phyloP scores from a whole-genome alignment of 192 early-diverging fungal species.

The Entrophospora sp. region DNA sequence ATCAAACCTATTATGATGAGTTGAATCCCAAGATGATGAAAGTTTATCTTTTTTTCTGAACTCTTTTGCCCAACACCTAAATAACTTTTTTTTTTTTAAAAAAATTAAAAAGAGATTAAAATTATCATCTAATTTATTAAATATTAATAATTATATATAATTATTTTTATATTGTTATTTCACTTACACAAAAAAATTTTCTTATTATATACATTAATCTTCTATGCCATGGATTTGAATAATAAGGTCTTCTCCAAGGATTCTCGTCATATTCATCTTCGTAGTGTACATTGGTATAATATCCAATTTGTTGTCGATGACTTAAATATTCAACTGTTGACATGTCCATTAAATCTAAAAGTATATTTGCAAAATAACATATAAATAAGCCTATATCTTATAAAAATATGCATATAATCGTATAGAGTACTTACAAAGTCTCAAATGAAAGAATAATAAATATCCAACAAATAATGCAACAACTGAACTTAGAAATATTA shows the following conservation, averaged over 20 bases:
- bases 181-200: not conserved
- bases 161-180: not conserved
- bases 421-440: conserved; percentile 12
- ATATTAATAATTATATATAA: not conserved
- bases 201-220: conserved; percentile 1
- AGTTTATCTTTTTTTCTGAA: not conserved
- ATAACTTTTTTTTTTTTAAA: not conserved
- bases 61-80: not conserved
- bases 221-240: conserved; percentile 13
- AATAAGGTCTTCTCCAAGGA: conserved; percentile 18
- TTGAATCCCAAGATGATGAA: not conserved
- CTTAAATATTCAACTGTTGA: conserved; percentile 18
- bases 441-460: conserved; percentile 9
- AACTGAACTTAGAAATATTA: conserved; percentile 3
- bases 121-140: not conserved
- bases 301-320: conserved; percentile 13
- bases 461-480: not conserved
- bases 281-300: conserved; percentile 16
- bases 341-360: conserved; percentile 15
- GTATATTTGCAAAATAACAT: not conserved
- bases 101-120: not conserved
- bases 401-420: not conserved
- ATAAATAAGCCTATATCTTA: not conserved
- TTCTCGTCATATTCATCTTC: conserved; percentile 20
- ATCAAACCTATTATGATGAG: too few species aligned